Base-by-base conservation (phyloP, 495 filamentous ascomycete genomes). In the Aspergillus funiculosus region DNA sequence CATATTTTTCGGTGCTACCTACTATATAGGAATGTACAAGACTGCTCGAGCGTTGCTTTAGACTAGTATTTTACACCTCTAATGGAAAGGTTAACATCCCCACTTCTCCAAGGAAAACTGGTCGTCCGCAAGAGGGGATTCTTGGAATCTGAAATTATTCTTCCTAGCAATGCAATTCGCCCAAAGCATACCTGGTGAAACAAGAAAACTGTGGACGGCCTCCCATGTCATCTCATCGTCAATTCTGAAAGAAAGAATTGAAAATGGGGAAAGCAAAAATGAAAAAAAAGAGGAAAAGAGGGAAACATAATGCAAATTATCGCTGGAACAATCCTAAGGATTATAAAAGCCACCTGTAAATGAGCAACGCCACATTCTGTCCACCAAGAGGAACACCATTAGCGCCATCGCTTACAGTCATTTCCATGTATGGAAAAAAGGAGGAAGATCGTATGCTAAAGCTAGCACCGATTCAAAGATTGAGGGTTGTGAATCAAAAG, bases 351-450 rank as follows among this genome's bases (percentile, higher is more conserved):
- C 43, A 20, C 32, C 43, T 19, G 11, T 36, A 32, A 8, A 29
- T 43, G 27, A 48, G 51, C 49, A 63, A 64, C 53, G 52, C 58
- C 58, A 25, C 29, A 51, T 53, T 38, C 38, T 44, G 47, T 49
- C 51, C 48, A 59, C 51, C 50, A 22, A 19, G 43, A 26, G 38
- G 48, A 67, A 71, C 58, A 63, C 63, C 65, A 60, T 58, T 43
- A 62, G 64, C 67, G 64, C 64, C 64, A 46, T 51, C 51, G 66
- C 58, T 68, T 53, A 51, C 49, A 65, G 56, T 45, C 28, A 46
- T 26, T 39, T 51, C 50, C 45, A 50, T 47, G 47, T 42, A 31
- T 35, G 46, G 51, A 53, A 52, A 44, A 30, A 28, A 14, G 50
- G 22, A 8, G 26, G 24, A 42, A 41, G 8, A 11, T 38, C 22